Evolutionary conservation across 768 basidiomycete species (phyloP).

Genomic region (Dioszegia crocea): DNA sequence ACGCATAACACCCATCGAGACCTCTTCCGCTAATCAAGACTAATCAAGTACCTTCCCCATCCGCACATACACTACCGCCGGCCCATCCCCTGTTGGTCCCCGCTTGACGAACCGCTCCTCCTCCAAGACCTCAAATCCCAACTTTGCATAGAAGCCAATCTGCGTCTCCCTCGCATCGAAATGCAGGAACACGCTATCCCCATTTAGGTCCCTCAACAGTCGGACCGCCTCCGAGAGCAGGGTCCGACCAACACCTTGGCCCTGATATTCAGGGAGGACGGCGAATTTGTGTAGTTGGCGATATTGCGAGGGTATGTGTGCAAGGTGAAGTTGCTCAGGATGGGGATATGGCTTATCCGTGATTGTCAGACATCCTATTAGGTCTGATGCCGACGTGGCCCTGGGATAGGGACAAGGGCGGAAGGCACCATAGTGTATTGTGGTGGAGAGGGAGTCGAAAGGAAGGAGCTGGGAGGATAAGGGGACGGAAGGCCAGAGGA

Average conservation of each 20-base stretch:
- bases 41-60: constrained; percentile 24
- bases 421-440: constrained; percentile 28
- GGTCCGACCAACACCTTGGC: constrained; percentile 17
- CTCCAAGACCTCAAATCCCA: constrained; percentile 19
- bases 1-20: too few relatives aligned
- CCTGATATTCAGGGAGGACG: constrained; percentile 16
- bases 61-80: constrained; percentile 14
- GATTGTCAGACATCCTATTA: constrained; percentile 15
- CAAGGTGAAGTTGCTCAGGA: background rate
- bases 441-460: constrained; percentile 17
- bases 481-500: constrained; percentile 27
- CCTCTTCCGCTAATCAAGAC: background rate
- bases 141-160: constrained; percentile 19
- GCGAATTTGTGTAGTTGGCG: constrained; percentile 36
- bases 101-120: constrained; percentile 15
- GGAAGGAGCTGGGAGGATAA: constrained; percentile 10
- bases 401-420: background rate
- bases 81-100: constrained; percentile 18
- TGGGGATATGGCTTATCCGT: constrained; percentile 9
- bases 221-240: constrained; percentile 7
- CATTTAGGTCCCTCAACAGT: background rate
- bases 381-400: background rate
- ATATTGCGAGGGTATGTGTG: background rate
- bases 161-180: constrained; percentile 28
- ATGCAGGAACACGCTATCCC: constrained; percentile 15